These are phyloP conservation scores for Cryphonectria parasitica DNA, from an alignment of 2,329 filamentous ascomycete species.

Conservation along the genomic window DNA sequence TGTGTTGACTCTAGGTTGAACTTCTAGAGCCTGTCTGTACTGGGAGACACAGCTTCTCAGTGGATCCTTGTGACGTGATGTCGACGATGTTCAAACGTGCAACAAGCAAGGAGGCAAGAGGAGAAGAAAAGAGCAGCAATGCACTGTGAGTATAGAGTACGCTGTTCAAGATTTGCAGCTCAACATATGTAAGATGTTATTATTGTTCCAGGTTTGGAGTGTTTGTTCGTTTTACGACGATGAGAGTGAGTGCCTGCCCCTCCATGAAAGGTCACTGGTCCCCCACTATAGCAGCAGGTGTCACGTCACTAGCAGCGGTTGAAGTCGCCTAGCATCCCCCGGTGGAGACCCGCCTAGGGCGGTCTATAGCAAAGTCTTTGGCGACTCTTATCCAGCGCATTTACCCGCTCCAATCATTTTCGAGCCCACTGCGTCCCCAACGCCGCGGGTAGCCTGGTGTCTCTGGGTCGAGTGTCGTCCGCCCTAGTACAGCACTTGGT, in stretches of 20 bases:
- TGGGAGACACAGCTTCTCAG: not conserved
- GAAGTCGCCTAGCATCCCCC: slow-evolving; percentile 29
- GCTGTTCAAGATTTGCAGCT: not conserved
- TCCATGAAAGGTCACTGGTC: not conserved
- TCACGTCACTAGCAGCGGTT: slow-evolving; percentile 17
- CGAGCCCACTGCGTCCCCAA: not conserved
- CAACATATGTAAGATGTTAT: too few species aligned
- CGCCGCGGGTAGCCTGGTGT: not conserved
- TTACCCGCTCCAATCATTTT: slow-evolving; percentile 40
- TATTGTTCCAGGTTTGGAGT: not conserved
- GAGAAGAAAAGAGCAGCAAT: not conserved
- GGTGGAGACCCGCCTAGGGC: slow-evolving; percentile 8
- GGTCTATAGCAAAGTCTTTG: not conserved
- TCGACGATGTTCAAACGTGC: slow-evolving; percentile 5
- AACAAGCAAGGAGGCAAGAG: not conserved
- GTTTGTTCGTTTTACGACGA: not conserved
- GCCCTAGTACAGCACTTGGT: not conserved
- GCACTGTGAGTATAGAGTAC: not conserved
- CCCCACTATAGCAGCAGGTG: slow-evolving; percentile 8
- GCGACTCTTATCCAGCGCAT: slow-evolving; percentile 35
- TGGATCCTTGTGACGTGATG: slow-evolving; percentile 20
- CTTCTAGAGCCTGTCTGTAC: not conserved
- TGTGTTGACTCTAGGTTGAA: not conserved
- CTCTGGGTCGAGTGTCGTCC: slow-evolving; percentile 12
- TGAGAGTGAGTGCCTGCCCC: not conserved